Conservation (phyloP, 1,139 yeast species). For the Zygosaccharomyces sapae region DNA sequence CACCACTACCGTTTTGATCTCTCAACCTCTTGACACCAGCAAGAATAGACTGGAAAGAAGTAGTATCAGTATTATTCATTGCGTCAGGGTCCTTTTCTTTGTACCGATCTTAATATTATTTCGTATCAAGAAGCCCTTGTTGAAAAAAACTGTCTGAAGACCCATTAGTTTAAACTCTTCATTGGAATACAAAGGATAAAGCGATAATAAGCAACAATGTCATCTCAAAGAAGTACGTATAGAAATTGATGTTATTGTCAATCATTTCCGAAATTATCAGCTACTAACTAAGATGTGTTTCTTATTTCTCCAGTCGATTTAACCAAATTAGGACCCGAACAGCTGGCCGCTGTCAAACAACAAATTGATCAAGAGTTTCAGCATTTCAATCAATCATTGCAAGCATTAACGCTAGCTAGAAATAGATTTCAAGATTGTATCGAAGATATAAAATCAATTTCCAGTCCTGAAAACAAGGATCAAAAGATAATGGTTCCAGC, state of each 20-base stretch:
- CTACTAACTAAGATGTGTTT: constrained; percentile 10
- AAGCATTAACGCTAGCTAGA: constrained; percentile 81
- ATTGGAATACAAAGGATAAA: neutral
- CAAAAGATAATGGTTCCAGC: constrained; percentile 74
- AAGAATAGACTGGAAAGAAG: constrained; percentile 60
- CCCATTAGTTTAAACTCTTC: neutral
- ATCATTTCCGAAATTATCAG: neutral
- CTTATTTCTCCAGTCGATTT: constrained; percentile 46
- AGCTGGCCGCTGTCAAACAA: constrained; percentile 75
- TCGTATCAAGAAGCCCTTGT: neutral
- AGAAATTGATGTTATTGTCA: neutral
- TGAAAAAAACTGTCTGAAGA: neutral
- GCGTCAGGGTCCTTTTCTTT: neutral
- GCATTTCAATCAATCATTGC: constrained; percentile 78
- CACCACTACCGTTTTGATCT: constrained; percentile 21
- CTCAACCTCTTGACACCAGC: constrained; percentile 56
- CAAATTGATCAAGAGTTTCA: constrained; percentile 82
- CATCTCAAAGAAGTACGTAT: constrained; percentile 27
- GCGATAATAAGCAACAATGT: constrained; percentile 13
- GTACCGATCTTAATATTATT: neutral
- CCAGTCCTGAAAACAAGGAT: constrained; percentile 42
- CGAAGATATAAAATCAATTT: constrained; percentile 58
- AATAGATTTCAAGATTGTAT: constrained; percentile 79
- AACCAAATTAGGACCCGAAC: constrained; percentile 71
- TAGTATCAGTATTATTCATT: constrained; percentile 43